Evolutionary conservation across 2,329 filamentous ascomycete species (phyloP).

Genomic region (Penicillium nordicum): DNA sequence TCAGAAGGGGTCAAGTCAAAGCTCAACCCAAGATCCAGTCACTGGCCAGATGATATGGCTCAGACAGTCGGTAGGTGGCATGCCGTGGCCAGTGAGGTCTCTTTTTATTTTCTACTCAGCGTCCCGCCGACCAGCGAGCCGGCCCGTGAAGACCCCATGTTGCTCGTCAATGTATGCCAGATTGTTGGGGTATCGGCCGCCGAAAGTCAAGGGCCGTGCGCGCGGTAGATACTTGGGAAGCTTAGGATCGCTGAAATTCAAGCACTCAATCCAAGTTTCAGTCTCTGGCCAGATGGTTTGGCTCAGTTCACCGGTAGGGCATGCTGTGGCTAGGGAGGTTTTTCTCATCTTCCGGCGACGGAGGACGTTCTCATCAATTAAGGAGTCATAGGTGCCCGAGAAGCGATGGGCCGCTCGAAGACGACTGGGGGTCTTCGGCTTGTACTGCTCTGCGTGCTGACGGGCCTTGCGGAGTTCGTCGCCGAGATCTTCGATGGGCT

Average conservation of each 20-base stretch:
- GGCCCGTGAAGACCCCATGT: background rate
- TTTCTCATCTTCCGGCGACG: constrained; percentile 1
- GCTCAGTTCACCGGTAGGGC: background rate
- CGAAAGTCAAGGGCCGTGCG: too few relatives aligned
- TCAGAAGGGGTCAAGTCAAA: too few relatives aligned
- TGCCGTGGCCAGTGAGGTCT: background rate
- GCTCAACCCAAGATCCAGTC: too few relatives aligned
- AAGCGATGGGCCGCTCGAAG: constrained; percentile 34
- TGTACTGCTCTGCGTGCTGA: constrained; percentile 41
- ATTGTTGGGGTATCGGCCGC: too few relatives aligned
- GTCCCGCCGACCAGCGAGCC: background rate
- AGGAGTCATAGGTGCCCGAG: background rate
- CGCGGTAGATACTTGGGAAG: background rate
- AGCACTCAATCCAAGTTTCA: background rate
- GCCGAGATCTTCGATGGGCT: background rate
- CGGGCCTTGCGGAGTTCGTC: constrained; percentile 32
- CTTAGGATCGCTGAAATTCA: background rate
- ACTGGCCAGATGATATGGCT: too few relatives aligned
- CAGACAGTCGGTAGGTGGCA: too few relatives aligned
- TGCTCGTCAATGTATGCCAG: background rate
- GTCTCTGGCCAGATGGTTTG: background rate
- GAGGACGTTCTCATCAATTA: background rate
- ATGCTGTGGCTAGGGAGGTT: background rate
- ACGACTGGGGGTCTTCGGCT: constrained; percentile 43
- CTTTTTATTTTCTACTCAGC: background rate